Base-by-base conservation (phyloP, 2,329 filamentous ascomycete species). In the Claviceps arundinis region DNA sequence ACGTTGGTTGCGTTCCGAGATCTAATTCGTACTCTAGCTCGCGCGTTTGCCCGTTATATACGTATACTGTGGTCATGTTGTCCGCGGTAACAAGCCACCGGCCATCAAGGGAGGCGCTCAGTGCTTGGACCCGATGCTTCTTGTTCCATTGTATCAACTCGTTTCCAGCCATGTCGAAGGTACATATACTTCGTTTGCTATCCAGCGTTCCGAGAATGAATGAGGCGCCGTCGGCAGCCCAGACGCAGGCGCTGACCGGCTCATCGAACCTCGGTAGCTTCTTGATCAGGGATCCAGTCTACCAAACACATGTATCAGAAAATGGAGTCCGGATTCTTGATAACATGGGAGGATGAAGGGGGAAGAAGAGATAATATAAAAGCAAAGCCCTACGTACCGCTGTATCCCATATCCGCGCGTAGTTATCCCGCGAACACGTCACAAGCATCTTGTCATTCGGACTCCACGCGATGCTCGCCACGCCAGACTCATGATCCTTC, bases 161-260 rank as follows among this genome's bases (percentile, higher is more conserved):
- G 13, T 82, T 74, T 19, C 84, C 85, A 2, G 75, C 69, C 5
- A 85, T 67, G 58, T 80, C 80, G 80, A 86, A 93, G 50, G 87
- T 81, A 50, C 81, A 82, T 16, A 95, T 69, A 42, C 85, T 79
- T 24, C 75, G 74, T 9, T 72, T 72, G 52, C 77, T 78, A 59
- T 90, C 85, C 37, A 94, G 77, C 8, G 85, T 84, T 3, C 86
- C 88, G 1, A 90, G 83, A 43, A 95, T 78, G 59, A 97, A 90
- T 0, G 80, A 82, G 56, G 81, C 72, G 43, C 85, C 84, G 62
- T 95, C 85, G 0, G 82, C 78, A 5, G 86, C 78, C 91, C 93
- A 98, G n/a, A 87, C 85, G 54, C 89, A 94, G 52, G 86, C 84
- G 46, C 87, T 95, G 40, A 95, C 87, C 0, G 89, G 87, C 60